Percentiles rank a stretch among this genome's conserved stretches.
phyloP scores from a whole-genome alignment of 2,329 filamentous ascomycete species.

The Ophiostoma perfectum region DNA sequence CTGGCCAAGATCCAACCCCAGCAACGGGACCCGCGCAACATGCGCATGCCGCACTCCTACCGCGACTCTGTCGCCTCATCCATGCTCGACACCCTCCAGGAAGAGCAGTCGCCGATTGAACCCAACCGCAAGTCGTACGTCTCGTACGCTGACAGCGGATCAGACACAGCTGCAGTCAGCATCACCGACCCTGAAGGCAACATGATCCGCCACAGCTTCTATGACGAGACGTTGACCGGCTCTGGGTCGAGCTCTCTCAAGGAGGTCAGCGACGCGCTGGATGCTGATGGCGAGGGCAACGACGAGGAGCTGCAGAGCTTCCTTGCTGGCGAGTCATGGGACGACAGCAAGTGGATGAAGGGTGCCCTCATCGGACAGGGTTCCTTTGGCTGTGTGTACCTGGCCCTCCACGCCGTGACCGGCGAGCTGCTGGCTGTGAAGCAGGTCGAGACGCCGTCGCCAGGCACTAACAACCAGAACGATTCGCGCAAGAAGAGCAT shows the following conservation, averaged over 20 bases:
- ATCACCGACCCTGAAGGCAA: conserved; percentile 74
- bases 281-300: conserved; percentile 84
- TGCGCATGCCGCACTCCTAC: conserved; percentile 56
- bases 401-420: conserved; percentile 90
- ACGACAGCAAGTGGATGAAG: conserved; percentile 99
- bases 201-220: conserved; percentile 68
- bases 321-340: conserved; percentile 87
- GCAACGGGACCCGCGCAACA: conserved; percentile 38
- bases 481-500: conserved; percentile 95
- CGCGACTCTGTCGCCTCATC: conserved; percentile 87
- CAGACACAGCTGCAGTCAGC: conserved; percentile 64
- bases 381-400: conserved; percentile 91
- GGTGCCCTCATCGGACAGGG: conserved; percentile 94
- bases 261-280: conserved; percentile 77
- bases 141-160: conserved; percentile 71
- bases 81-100: conserved; percentile 80
- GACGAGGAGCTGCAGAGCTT: conserved; percentile 89
- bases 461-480: conserved; percentile 70
- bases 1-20: conserved; percentile 45
- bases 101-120: conserved; percentile 76
- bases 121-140: conserved; percentile 93
- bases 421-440: conserved; percentile 97
- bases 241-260: conserved; percentile 67
- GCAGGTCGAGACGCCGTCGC: conserved; percentile 84
- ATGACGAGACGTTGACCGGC: conserved; percentile 68